A percentile compares a stretch with the other conserved stretches of the same genome.
These are phyloP conservation scores for Drechmeria coniospora DNA, from an alignment of 2,329 filamentous ascomycete genomes.

Conservation along the genomic window DNA sequence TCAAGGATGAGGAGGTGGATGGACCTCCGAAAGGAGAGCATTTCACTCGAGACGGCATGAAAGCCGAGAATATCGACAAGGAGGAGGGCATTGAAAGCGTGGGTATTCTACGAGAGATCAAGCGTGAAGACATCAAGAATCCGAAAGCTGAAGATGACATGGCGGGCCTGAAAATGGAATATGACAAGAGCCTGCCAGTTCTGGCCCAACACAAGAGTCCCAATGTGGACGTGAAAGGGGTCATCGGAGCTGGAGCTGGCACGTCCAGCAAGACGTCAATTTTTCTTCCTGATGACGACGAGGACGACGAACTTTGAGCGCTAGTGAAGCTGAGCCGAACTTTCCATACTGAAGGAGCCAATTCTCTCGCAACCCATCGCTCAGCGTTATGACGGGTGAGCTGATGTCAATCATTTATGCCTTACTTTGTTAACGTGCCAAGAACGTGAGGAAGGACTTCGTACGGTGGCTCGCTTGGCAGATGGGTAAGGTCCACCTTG, in stretches of 20 bases:
- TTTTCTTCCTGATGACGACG: constrained; percentile 22
- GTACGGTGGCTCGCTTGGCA: constrained; percentile 25
- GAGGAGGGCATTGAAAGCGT: constrained; percentile 3
- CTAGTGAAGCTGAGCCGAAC: constrained; percentile 4
- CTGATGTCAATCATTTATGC: too few species aligned
- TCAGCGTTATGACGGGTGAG: too few species aligned
- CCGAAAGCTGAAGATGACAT: constrained; percentile 1
- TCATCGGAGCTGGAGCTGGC: too few species aligned
- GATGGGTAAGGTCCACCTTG: constrained; percentile 29
- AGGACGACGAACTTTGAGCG: constrained; percentile 21
- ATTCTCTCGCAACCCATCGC: too few species aligned
- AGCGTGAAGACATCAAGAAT: too few species aligned
- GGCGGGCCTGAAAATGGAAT: constrained; percentile 6
- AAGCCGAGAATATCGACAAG: constrained; percentile 5
- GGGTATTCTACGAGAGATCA: not conserved
- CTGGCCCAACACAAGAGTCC: too few species aligned
- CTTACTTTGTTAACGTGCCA: constrained; percentile 36
- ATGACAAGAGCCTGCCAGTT: too few species aligned
- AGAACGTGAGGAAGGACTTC: constrained; percentile 31
- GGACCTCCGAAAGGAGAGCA: too few species aligned
- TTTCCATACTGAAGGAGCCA: too few species aligned
- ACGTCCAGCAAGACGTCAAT: constrained; percentile 16
- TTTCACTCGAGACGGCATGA: not conserved
- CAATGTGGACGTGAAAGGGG: too few species aligned
- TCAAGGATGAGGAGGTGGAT: constrained; percentile 6